Evolutionary conservation across 2,329 filamentous ascomycete species (phyloP).

Genomic region (Neonectria faginata): DNA sequence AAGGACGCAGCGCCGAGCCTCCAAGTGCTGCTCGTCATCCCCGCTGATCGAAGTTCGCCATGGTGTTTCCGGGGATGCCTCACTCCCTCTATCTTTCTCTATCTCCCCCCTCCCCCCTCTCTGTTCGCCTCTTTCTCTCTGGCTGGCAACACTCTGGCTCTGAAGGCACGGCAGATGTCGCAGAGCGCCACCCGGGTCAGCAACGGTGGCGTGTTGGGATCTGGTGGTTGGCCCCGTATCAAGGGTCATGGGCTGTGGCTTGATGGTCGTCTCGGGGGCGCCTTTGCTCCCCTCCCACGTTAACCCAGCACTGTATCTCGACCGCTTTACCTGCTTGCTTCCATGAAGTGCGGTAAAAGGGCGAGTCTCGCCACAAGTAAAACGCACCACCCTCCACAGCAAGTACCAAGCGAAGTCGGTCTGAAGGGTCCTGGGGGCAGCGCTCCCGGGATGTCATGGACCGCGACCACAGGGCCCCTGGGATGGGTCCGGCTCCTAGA

Average conservation of each 20-base stretch:
- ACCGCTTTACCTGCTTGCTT: background rate
- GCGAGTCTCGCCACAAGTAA: slow-evolving; percentile 25
- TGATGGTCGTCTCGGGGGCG: background rate
- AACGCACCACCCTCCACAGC: slow-evolving; percentile 21
- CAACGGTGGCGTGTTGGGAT: slow-evolving; percentile 17
- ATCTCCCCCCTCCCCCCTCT: no score
- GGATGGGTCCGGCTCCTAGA: background rate
- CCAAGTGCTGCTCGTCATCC: slow-evolving; percentile 6
- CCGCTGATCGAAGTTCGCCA: background rate
- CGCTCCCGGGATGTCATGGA: background rate
- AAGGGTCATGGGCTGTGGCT: background rate
- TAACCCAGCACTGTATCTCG: slow-evolving; percentile 28
- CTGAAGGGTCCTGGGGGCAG: background rate
- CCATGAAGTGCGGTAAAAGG: background rate
- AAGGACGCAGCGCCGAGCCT: slow-evolving; percentile 29
- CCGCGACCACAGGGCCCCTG: background rate
- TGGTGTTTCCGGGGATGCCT: slow-evolving; percentile 1
- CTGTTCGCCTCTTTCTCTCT: background rate
- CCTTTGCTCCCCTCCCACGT: slow-evolving; percentile 26
- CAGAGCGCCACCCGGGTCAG: slow-evolving; percentile 15
- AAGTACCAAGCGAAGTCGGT: background rate
- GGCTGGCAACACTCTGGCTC: background rate
- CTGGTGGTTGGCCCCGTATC: slow-evolving; percentile 8
- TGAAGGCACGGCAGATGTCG: background rate
- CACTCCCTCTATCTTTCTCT: no score